A percentile compares a stretch with the other conserved stretches of the same genome.
phyloP scores from a whole-genome alignment of 139 green algal genomes.

The Limnomonas spitsbergensis region DNA sequence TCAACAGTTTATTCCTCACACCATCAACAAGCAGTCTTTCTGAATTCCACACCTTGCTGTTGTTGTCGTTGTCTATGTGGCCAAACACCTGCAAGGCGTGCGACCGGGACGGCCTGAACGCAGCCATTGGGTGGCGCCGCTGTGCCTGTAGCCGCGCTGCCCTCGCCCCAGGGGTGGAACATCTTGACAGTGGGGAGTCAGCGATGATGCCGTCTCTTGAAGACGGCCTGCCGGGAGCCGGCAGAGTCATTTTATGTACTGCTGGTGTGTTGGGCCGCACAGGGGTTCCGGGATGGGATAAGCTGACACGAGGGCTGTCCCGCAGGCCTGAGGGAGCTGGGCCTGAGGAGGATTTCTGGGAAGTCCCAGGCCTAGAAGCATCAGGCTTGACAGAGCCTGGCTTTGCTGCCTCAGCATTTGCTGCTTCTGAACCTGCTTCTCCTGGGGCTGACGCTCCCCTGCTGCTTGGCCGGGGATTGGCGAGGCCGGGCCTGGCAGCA shows the following conservation, averaged over 20 bases:
- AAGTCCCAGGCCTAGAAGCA: background rate
- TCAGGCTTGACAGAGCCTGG: too few species aligned
- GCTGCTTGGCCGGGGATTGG: background rate
- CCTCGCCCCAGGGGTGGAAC: background rate
- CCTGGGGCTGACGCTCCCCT: background rate
- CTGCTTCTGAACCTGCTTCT: background rate
- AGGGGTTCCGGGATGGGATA: background rate
- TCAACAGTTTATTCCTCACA: background rate
- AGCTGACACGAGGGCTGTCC: background rate
- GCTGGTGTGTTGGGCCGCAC: background rate
- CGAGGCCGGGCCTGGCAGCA: background rate
- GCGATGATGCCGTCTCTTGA: background rate
- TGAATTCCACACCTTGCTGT: slow-evolving; percentile 30
- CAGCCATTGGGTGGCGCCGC: slow-evolving; percentile 15
- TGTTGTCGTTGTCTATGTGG: slow-evolving; percentile 39
- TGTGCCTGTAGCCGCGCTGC: background rate
- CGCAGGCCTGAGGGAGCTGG: background rate
- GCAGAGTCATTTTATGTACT: background rate
- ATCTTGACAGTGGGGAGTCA: background rate
- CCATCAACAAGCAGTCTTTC: background rate
- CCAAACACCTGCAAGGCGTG: slow-evolving; percentile 20
- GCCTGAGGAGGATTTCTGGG: background rate
- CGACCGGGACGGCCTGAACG: slow-evolving; percentile 13
- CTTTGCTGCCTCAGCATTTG: too few species aligned
- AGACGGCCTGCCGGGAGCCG: background rate